Evolutionary conservation across 805 yeast species (phyloP).

Genomic region (Zygosaccharomyces kombuchaensis): DNA sequence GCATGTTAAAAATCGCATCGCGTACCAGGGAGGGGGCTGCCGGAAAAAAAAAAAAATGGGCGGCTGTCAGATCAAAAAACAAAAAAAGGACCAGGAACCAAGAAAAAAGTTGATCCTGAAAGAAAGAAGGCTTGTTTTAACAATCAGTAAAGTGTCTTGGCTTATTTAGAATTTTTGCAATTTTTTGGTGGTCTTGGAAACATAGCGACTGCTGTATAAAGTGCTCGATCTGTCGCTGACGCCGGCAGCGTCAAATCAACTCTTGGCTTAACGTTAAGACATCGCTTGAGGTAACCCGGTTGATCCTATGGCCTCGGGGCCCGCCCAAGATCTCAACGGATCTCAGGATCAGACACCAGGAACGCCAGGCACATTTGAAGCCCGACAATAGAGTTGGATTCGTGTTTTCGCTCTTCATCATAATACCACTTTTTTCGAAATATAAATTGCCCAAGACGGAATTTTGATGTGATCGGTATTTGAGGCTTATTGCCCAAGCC

Average conservation of each 20-base stretch:
- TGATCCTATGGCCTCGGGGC: too few species aligned
- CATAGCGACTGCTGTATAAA: not conserved
- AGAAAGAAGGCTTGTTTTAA: not conserved
- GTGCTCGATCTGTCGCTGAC: not conserved
- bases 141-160: not conserved
- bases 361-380: not conserved
- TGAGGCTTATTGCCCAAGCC: not conserved
- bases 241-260: not conserved
- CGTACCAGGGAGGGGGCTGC: not conserved
- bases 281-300: too few species aligned
- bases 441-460: constrained; percentile 3
- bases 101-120: not conserved
- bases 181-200: not conserved
- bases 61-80: constrained; percentile 5
- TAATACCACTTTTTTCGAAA: not conserved
- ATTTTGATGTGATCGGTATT: not conserved
- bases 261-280: too few species aligned
- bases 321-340: not conserved
- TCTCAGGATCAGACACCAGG: not conserved
- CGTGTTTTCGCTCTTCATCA: constrained; percentile 5
- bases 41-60: constrained; percentile 1
- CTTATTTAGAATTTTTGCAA: not conserved
- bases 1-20: constrained; percentile 5
- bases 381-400: not conserved
- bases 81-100: not conserved